phyloP scores from a whole-genome alignment of 1,139 yeast species.

The Blastobotrys malaysiensis region DNA sequence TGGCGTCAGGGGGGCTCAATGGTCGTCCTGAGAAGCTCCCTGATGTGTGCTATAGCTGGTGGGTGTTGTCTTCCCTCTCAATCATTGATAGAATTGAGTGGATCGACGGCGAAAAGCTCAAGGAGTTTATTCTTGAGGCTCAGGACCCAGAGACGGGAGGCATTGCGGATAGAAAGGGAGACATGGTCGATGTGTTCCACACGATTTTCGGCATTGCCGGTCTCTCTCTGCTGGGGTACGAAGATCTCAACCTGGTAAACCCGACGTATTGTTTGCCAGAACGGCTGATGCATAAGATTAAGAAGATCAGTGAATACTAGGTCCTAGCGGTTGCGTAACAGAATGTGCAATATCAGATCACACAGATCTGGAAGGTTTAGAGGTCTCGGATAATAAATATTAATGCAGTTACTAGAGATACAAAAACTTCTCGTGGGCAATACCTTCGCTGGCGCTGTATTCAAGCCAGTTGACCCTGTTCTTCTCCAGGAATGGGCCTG shows the following conservation, averaged over 20 bases:
- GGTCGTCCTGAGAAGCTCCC: constrained; percentile 97
- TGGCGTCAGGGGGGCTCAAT: constrained; percentile 86
- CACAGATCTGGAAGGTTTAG: too few species aligned
- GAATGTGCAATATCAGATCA: too few species aligned
- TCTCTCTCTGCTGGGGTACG: constrained; percentile 62
- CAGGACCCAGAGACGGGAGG: constrained; percentile 85
- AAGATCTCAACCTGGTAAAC: constrained; percentile 55
- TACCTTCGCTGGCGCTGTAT: constrained; percentile 46
- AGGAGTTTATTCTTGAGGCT: constrained; percentile 61
- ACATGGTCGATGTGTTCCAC: constrained; percentile 89
- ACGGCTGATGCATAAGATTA: constrained; percentile 29
- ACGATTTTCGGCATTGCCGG: constrained; percentile 90
- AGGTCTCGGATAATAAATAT: too few species aligned
- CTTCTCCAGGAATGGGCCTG: constrained; percentile 51
- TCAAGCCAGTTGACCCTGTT: constrained; percentile 60
- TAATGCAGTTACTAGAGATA: constrained; percentile 14
- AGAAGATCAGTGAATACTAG: not conserved
- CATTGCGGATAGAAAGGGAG: constrained; percentile 84
- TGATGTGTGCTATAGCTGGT: constrained; percentile 97
- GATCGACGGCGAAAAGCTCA: constrained; percentile 61
- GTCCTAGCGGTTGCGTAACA: too few species aligned
- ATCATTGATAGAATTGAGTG: constrained; percentile 64
- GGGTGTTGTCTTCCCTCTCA: constrained; percentile 81
- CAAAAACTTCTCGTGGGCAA: constrained; percentile 18
- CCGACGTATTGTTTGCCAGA: constrained; percentile 85